Evolutionary conservation across 768 basidiomycete genomes (phyloP), one percentile per base, ranked within the genome.

Genomic region (Naganishia vaughanmartiniae): DNA sequence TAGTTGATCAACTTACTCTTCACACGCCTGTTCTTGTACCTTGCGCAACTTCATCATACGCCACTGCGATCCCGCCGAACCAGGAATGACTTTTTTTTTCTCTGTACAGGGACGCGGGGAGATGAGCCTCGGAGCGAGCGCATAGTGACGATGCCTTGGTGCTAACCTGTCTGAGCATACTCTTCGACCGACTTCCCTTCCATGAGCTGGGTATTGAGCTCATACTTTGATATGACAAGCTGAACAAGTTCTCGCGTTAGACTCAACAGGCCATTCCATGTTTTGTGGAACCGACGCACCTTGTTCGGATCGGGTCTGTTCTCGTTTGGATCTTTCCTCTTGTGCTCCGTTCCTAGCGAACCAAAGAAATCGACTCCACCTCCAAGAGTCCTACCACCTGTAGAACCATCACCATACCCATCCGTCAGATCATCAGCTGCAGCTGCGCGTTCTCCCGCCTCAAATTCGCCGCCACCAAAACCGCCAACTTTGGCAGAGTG

Each of bases 21-120:
- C 94, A 70, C 92, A 88, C 0, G 90, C 92, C 2, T 90, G 86
- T 79, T 98, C 95, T 77, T 92, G 94, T 0, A 92, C 89, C 19
- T 91, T 86, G 48, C 89, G 87, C 0, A 99, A 86, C 75, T 93
- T 92, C 89, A 91, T 93, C 96, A 98, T 98, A 19, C 96, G 88
- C 95, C 96, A 99, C 77, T 88, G 88, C 2, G 92, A 92, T 14
- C 95, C 95, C 5, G 93, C 90, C 1, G 92, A 93, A 2, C 95
- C 95, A 0, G 93, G 92, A 0, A 86, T 87, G 67, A 83, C 74
- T 57, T 79, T 26, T 86, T 77, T 78, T 85, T 87, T 6, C 85
- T 81, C 58, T 84, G 82, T 45, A 82, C 79, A 0, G 83, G 4
- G 84, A 77, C 4, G 30, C 83, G 83, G 63, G 84, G 78, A 81